Base-by-base conservation (phyloP, 371 early-diverging fungal species). In the Mortierella sp. region DNA sequence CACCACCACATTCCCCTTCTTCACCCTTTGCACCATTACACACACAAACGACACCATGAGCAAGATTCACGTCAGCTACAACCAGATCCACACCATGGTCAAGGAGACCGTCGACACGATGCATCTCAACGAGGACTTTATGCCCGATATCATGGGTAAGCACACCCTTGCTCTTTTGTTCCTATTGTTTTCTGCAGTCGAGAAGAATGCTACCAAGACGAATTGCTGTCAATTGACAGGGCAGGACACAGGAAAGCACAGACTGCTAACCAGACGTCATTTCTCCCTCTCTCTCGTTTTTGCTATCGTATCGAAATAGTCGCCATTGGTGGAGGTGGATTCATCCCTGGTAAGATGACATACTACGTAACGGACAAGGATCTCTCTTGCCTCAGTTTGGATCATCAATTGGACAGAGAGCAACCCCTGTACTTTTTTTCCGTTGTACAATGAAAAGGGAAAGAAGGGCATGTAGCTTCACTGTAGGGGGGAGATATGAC, bases 51-150 rank as follows among this genome's bases (percentile, higher is more conserved):
- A 41, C 70, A 77, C 64, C 6, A 82, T 82, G 83, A 78, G 72
- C 78, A 88, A 88, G 75, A 85, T 88, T 71, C 84, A 88, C 70
- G 88, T 88, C 65, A 92, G 92, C 75, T 93, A 93, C 85, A 93
- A 93, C 87, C 92, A 93, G 86, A 92, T 93, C 74, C 93, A 93
- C 75, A 80, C 90, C 69, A 88, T 90, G 53, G 86, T 93, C 74
- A 88, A 90, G 77, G 79, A 88, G 65, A 90, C 93, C 10, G 93
- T 93, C 26, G 88, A 89, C 43, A 79, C 76, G 16, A 89, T 87
- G 79, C 74, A 85, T 19, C 85, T 93, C 75, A 92, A 91, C 71
- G 89, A 89, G 4, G 87, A 87, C 68, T 93, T 92, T 81, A 85
- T 88, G 70, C 94, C 94, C 44, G 93, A 93, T 72, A 86, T 93